Evolutionary conservation across 2,329 filamentous ascomycete genomes (phyloP).

Genomic region (Microcyclospora pomicola): DNA sequence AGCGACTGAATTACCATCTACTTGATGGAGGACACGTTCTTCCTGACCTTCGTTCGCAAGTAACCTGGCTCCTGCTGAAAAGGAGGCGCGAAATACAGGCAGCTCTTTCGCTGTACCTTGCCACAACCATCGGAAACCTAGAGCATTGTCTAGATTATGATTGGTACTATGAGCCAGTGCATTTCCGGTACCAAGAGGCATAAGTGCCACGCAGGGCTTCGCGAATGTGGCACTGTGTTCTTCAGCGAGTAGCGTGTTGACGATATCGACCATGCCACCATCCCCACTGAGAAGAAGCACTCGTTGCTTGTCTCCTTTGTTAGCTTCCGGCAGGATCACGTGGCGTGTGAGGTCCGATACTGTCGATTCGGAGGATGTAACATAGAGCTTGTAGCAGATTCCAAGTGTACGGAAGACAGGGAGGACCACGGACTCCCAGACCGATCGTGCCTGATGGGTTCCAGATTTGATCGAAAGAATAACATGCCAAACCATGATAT

Average conservation of each 20-base stretch:
- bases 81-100: conserved; percentile 30
- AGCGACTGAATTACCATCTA: conserved; percentile 22
- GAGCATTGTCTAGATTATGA: conserved; percentile 24
- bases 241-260: conserved; percentile 48
- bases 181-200: conserved; percentile 40
- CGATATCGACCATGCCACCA: conserved; percentile 68
- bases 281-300: conserved; percentile 77
- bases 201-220: conserved; percentile 43
- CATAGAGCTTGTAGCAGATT: conserved; percentile 38
- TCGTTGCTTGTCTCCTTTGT: conserved; percentile 37
- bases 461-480: conserved; percentile 34
- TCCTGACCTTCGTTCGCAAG: conserved; percentile 31
- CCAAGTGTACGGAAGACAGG: conserved; percentile 31
- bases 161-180: conserved; percentile 34
- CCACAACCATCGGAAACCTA: conserved; percentile 28
- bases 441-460: conserved; percentile 25
- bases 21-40: conserved; percentile 22
- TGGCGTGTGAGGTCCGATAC: conserved; percentile 48
- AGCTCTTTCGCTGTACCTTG: conserved; percentile 24
- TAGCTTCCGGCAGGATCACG: conserved; percentile 37
- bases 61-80: conserved; percentile 31
- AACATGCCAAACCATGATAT: conserved; percentile 23
- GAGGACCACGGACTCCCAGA: conserved; percentile 26
- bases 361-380: conserved; percentile 50
- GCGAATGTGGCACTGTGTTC: conserved; percentile 18